Evolutionary conservation across 169 alveolate species (phyloP).

Genomic region (Plasmodium ovale): DNA sequence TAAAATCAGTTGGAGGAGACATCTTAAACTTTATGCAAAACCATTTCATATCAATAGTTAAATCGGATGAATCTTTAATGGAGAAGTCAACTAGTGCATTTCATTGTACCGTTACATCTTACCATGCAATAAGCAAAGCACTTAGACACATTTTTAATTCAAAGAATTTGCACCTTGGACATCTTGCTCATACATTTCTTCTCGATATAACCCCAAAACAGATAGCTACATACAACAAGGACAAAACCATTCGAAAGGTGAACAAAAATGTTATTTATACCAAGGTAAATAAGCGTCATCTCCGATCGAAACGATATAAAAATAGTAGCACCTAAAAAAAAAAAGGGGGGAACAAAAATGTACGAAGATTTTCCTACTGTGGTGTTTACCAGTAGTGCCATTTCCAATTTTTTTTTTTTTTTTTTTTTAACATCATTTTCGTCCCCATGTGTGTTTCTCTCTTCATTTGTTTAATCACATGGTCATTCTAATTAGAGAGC

Average conservation of each 20-base stretch:
- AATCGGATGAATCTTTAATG: slow-evolving; percentile 15
- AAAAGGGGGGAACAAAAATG: neutral
- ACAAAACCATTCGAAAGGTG: slow-evolving; percentile 4
- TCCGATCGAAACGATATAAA: neutral
- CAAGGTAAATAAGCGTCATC: slow-evolving; percentile 24
- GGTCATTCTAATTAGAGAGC: too few relatives aligned
- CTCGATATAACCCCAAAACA: slow-evolving; percentile 30
- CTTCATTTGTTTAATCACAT: too few relatives aligned
- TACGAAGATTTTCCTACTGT: too few relatives aligned
- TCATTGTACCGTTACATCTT: slow-evolving; percentile 21
- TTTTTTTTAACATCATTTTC: too few relatives aligned
- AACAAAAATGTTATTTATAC: slow-evolving; percentile 2
- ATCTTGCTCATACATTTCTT: slow-evolving; percentile 36
- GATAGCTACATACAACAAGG: slow-evolving; percentile 12
- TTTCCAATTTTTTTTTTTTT: too few relatives aligned
- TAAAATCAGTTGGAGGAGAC: slow-evolving; percentile 42
- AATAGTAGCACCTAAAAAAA: too few relatives aligned
- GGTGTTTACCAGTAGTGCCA: too few relatives aligned
- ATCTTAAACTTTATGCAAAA: slow-evolving; percentile 27
- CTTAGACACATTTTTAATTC: slow-evolving; percentile 18
- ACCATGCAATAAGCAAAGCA: slow-evolving; percentile 21
- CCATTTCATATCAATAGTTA: slow-evolving; percentile 30
- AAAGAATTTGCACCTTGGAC: slow-evolving; percentile 44
- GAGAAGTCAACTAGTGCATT: slow-evolving; percentile 41
- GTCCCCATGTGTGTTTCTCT: too few relatives aligned